Evolutionary conservation across 2,329 filamentous ascomycete genomes (phyloP).

Genomic region (Corynespora cassiicola): DNA sequence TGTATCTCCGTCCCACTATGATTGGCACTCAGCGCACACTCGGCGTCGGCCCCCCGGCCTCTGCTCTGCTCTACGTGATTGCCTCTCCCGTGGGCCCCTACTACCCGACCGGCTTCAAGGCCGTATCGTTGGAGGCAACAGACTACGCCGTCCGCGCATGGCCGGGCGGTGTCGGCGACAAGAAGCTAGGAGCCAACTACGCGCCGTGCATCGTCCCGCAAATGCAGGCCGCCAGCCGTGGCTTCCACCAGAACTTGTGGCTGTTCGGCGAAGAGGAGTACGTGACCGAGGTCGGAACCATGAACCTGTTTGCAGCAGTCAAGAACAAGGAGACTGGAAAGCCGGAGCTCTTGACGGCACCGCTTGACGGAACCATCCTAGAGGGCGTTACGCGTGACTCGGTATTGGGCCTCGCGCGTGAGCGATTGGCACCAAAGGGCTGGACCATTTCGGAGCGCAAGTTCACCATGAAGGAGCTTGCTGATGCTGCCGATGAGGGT

Average conservation of each 20-base stretch:
- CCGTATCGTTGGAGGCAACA: constrained; percentile 91
- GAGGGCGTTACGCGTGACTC: constrained; percentile 95
- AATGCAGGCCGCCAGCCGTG: constrained; percentile 85
- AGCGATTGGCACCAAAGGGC: constrained; percentile 82
- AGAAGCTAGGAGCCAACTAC: constrained; percentile 98
- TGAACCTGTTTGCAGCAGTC: constrained; percentile 95
- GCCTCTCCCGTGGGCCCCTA: constrained; percentile 96
- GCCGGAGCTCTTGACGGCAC: constrained; percentile 93
- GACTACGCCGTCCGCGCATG: constrained; percentile 96
- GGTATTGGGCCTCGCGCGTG: constrained; percentile 82
- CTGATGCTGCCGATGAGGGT: constrained; percentile 81
- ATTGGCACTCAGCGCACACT: constrained; percentile 96
- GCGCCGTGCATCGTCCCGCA: constrained; percentile 99
- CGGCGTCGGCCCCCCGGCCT: constrained; percentile 89
- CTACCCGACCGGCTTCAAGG: constrained; percentile 98
- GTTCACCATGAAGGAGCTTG: constrained; percentile 87
- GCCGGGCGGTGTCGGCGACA: constrained; percentile 97
- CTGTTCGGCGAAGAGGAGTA: constrained; percentile 95
- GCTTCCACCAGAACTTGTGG: constrained; percentile 99
- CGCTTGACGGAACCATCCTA: constrained; percentile 94
- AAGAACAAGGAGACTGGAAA: constrained; percentile 86
- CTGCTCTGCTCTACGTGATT: constrained; percentile 91
- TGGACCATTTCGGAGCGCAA: constrained; percentile 91
- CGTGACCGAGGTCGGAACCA: constrained; percentile 96
- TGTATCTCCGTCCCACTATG: constrained; percentile 95